Evolutionary conservation across 441 rosid species (phyloP).

Genomic region (Mallotus repandus): DNA sequence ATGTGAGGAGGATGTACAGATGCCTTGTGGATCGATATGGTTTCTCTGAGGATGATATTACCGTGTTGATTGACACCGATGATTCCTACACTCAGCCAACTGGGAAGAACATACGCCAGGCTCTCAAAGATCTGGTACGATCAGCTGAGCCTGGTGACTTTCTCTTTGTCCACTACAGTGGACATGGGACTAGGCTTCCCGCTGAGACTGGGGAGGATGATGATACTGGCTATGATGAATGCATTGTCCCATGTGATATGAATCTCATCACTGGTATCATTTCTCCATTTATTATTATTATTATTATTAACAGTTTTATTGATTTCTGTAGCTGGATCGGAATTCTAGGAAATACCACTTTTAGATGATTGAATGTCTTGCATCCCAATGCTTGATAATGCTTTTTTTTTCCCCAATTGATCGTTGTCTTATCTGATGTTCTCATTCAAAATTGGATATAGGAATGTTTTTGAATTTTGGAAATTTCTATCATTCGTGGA

Average conservation of each 20-base stretch:
- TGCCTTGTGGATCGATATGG: constrained; percentile 73
- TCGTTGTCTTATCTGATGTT: neutral
- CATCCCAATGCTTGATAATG: neutral
- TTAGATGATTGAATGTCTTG: no score
- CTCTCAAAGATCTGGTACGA: constrained; percentile 47
- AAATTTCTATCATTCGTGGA: neutral
- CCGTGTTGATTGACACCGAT: constrained; percentile 73
- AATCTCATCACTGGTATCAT: constrained; percentile 77
- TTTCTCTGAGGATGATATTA: constrained; percentile 62
- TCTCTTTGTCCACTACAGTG: constrained; percentile 88
- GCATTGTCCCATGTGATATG: constrained; percentile 96
- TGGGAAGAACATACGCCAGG: constrained; percentile 69
- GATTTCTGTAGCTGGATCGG: neutral
- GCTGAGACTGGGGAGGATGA: constrained; percentile 98
- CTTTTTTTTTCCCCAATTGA: neutral
- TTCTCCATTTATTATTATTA: neutral
- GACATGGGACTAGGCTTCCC: constrained; percentile 91
- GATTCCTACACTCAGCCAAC: constrained; percentile 61
- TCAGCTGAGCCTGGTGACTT: constrained; percentile 64
- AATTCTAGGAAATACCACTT: neutral
- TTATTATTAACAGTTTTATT: neutral
- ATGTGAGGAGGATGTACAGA: constrained; percentile 62
- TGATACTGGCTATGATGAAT: constrained; percentile 92
- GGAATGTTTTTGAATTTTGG: neutral
- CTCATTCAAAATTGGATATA: neutral